These are phyloP conservation scores for Halophytophthora batemanensis DNA, from an alignment of 352 stramenopile species.

Conservation along the genomic window DNA sequence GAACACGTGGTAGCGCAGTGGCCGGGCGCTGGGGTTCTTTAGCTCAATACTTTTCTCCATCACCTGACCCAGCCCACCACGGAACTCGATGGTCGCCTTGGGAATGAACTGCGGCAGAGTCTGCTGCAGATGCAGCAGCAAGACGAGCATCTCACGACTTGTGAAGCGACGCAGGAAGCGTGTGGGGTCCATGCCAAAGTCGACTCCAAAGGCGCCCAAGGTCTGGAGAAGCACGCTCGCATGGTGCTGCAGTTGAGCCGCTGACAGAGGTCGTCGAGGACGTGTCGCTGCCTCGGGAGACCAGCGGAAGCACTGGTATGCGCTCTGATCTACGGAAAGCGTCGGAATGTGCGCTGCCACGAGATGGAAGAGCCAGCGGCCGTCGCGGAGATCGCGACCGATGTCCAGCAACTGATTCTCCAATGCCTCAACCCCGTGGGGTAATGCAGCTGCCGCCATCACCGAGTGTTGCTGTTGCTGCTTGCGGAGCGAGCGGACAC, in stretches of 20 bases:
- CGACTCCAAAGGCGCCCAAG: slow-evolving; percentile 62
- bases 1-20: slow-evolving; percentile 88
- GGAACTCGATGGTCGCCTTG: slow-evolving; percentile 93
- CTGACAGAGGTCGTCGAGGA: slow-evolving; percentile 15
- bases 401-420: slow-evolving; percentile 57
- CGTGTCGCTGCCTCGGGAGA: slow-evolving; percentile 16
- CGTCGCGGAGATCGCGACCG: slow-evolving; percentile 57
- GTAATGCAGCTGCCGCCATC: background rate
- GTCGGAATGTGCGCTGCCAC: slow-evolving; percentile 87
- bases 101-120: slow-evolving; percentile 90
- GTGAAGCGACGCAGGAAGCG: slow-evolving; percentile 60
- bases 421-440: slow-evolving; percentile 5
- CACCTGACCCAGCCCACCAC: slow-evolving; percentile 73
- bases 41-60: slow-evolving; percentile 94
- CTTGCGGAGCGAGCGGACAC: slow-evolving; percentile 32
- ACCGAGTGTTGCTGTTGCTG: background rate
- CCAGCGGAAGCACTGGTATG: slow-evolving; percentile 72
- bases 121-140: slow-evolving; percentile 90
- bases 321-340: slow-evolving; percentile 51
- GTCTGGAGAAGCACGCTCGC: slow-evolving; percentile 52
- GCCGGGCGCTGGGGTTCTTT: slow-evolving; percentile 83
- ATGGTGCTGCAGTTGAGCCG: slow-evolving; percentile 55
- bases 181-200: slow-evolving; percentile 66
- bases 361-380: slow-evolving; percentile 81
- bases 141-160: slow-evolving; percentile 70